Conservation (phyloP, 2,329 filamentous ascomycete species). For the Sporothrix phasma region DNA sequence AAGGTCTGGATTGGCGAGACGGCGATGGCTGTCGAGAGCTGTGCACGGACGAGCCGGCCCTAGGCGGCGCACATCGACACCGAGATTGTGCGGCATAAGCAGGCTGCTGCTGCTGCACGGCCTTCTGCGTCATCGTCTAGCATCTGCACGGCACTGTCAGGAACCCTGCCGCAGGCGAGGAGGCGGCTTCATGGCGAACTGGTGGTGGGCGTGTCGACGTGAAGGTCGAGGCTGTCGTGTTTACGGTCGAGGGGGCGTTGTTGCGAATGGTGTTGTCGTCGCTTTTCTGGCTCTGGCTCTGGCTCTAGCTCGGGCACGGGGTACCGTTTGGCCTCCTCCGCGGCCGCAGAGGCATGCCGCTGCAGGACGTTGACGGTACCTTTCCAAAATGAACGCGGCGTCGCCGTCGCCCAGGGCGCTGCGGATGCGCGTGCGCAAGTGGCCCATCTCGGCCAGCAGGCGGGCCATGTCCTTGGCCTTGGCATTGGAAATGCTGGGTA, state of each 20-base stretch:
- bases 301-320: background rate
- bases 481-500: constrained; percentile 14
- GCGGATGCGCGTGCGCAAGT: constrained; percentile 26
- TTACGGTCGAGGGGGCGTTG: background rate
- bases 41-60: background rate
- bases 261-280: background rate
- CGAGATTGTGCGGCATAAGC: background rate
- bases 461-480: constrained; percentile 24
- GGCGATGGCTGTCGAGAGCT: background rate
- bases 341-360: constrained; percentile 39
- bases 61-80: background rate
- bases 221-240: background rate
- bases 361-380: constrained; percentile 60
- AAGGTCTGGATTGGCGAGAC: background rate
- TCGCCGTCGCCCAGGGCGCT: constrained; percentile 50
- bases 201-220: background rate
- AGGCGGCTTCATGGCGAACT: background rate
- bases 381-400: constrained; percentile 59
- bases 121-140: constrained; percentile 22
- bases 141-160: constrained; percentile 34
- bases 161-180: constrained; percentile 28
- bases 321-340: background rate
- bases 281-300: background rate
- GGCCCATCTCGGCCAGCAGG: constrained; percentile 28
- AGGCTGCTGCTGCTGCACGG: background rate